phyloP scores from a whole-genome alignment of 441 rosid species.

The Adansonia madagascariensis region DNA sequence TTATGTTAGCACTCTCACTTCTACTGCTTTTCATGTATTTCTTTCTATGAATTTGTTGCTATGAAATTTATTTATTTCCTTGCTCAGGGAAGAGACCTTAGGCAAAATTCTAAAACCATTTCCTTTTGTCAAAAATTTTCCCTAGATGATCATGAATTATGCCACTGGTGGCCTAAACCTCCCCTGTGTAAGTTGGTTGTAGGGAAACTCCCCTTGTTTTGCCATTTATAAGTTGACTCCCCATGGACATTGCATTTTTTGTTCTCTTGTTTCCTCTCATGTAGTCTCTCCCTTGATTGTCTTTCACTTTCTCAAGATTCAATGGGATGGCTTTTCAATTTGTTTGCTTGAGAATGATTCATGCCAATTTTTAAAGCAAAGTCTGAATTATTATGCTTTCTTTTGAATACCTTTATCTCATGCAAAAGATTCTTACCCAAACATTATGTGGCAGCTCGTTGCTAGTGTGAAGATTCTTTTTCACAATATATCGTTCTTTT shows the following conservation, averaged over 20 bases:
- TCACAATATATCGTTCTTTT: background rate
- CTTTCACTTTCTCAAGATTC: background rate
- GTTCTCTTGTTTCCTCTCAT: background rate
- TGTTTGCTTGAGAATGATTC: background rate
- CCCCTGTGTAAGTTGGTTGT: background rate
- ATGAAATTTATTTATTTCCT: background rate
- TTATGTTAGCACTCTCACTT: background rate
- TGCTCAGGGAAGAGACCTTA: background rate
- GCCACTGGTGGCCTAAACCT: background rate
- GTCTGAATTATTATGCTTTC: background rate
- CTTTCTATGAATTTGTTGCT: background rate
- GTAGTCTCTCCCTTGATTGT: background rate
- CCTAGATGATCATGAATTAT: background rate
- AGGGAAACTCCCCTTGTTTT: background rate
- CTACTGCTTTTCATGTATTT: background rate
- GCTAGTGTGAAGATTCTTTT: background rate
- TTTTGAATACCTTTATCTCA: background rate
- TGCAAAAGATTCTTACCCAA: background rate
- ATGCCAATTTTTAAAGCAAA: background rate
- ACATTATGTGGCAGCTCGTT: background rate
- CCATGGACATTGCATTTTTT: background rate
- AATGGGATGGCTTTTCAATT: background rate
- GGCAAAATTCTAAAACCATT: background rate
- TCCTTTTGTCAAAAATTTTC: background rate
- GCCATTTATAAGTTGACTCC: background rate